These are phyloP conservation scores for Ammopiptanthus mongolicus DNA, from an alignment of 306 rosid species.

Conservation along the genomic window DNA sequence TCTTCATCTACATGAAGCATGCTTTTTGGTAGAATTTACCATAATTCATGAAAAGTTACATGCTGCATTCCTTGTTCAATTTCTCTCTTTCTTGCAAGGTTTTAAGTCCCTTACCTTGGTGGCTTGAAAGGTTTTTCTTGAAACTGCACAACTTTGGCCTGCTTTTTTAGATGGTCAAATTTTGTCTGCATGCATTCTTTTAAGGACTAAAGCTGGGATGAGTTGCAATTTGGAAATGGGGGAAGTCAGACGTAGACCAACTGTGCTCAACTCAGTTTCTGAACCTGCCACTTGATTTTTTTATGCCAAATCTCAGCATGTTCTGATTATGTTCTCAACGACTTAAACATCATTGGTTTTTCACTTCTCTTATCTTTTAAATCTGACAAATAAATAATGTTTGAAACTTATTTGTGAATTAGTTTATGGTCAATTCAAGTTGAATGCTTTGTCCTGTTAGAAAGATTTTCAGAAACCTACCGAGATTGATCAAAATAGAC, in stretches of 20 bases:
- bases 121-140: neutral
- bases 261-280: neutral
- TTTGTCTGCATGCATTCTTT: neutral
- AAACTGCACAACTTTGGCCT: slow-evolving; percentile 6
- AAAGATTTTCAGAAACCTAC: neutral
- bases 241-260: neutral
- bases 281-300: neutral
- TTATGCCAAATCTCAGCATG: neutral
- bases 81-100: slow-evolving; percentile 2
- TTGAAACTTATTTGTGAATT: neutral
- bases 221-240: neutral
- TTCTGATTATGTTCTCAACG: neutral
- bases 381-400: neutral
- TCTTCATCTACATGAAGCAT: slow-evolving; percentile 13
- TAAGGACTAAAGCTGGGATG: slow-evolving; percentile 16
- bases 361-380: neutral
- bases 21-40: neutral
- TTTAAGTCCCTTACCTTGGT: neutral
- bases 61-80: slow-evolving; percentile 4
- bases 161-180: neutral
- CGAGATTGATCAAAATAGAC: neutral
- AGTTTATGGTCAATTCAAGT: neutral
- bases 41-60: neutral
- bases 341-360: neutral
- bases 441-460: neutral